These are phyloP conservation scores for Mycosphaerella arachidis DNA, from an alignment of 2,329 filamentous ascomycete species.

Conservation along the genomic window DNA sequence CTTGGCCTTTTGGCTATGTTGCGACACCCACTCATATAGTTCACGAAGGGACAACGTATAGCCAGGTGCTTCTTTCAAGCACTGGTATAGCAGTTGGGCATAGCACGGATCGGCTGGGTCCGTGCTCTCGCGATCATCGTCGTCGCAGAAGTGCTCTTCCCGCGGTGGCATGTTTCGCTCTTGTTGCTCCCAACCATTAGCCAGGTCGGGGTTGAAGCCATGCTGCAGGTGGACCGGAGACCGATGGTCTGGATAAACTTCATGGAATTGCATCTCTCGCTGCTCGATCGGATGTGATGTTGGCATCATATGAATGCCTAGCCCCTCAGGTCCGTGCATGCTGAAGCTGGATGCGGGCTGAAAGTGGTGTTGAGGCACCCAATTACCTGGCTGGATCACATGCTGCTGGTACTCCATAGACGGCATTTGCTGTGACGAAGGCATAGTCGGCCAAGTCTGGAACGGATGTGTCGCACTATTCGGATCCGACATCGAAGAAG, in stretches of 20 bases:
- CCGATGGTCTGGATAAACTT: conserved; percentile 9
- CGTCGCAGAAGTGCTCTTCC: conserved; percentile 15
- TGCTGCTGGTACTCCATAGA: conserved; percentile 8
- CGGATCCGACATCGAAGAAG: conserved; percentile 16
- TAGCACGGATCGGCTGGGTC: conserved; percentile 47
- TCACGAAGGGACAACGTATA: conserved; percentile 75
- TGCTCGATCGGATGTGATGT: conserved; percentile 17
- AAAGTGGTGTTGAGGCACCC: conserved; percentile 15
- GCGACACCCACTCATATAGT: conserved; percentile 84
- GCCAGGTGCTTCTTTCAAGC: conserved; percentile 62
- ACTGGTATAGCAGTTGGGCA: conserved; percentile 72
- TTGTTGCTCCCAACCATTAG: conserved; percentile 7
- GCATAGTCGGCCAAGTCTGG: conserved; percentile 13
- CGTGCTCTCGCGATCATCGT: conserved; percentile 13
- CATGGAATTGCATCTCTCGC: conserved; percentile 5
- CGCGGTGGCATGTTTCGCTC: conserved; percentile 8
- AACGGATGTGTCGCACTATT: conserved; percentile 8
- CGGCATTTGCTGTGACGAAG: conserved; percentile 1
- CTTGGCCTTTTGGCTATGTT: conserved; percentile 72
- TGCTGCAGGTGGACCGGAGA: conserved; percentile 6
- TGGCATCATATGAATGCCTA: conserved; percentile 20
- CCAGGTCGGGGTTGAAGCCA: conserved; percentile 3
- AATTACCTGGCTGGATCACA: conserved; percentile 10
- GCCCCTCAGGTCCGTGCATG: conserved; percentile 11
- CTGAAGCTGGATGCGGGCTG: conserved; percentile 9